Evolutionary conservation across 352 stramenopile genomes (phyloP), one percentile per base, ranked within the genome.

Genomic region (Pythium vanterpoolii): DNA sequence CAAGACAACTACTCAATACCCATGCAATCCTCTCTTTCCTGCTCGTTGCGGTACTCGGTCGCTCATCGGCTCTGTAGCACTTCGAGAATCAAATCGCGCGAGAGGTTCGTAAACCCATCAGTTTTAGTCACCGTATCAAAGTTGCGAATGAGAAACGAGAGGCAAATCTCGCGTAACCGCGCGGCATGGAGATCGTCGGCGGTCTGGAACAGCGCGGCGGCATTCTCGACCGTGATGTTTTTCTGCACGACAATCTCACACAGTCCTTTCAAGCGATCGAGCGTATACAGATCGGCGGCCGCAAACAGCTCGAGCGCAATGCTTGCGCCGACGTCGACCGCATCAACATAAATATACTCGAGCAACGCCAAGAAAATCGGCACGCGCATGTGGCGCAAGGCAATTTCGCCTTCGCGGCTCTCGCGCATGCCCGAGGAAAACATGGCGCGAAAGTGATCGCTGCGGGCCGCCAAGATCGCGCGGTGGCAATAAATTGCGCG

Each of bases 311-410:
- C 93, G 24, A 98, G 82, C 27, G 94, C 95, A 75, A 98, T 90
- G 58, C 98, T 90, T 11, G 95, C 69, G 13, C 69, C 73, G 31
- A 98, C 87, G 65, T 96, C 89, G 31, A 98, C 90, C n/a, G 84
- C 83, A 68, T 99, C 96, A 16, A 96, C 96, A 72, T 99, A 99
- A 66, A 99, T 87, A 85, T 98, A 99, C 73, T 98, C 91, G 60
- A 99, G 70, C 56, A 99, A 77, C 38, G 96, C 74, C 23, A 98
- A 68, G 73, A 99, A 99, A 5, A 98, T 94, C 0, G 86, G 77
- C 28, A 92, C 72, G 23, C 89, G 87, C 48, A 96, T 97, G 60
- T 97, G 90, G 46, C 82, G 76, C 43, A 98, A 79, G 6, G 75
- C 65, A 34, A 98, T 95, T 56, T 96, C 86, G 45, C 77, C 70